These are phyloP conservation scores for Aspergillus sp. DNA, from an alignment of 2,329 filamentous ascomycete genomes.

Conservation along the genomic window DNA sequence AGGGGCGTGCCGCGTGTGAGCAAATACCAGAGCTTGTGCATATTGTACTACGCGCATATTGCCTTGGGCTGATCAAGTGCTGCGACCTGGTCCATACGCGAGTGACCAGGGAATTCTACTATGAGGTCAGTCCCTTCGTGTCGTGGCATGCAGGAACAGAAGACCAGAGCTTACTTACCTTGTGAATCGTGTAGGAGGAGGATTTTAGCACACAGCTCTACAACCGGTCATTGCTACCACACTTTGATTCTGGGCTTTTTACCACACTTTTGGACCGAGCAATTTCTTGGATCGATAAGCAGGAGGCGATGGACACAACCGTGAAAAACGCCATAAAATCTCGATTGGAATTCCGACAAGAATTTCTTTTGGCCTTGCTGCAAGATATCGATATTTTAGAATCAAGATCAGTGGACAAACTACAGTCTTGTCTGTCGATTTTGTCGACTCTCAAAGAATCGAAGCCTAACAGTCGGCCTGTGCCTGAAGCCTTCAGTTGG, in stretches of 20 bases:
- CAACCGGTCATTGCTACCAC: conserved; percentile 71
- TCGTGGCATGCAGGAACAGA: not conserved
- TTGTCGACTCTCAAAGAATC: conserved; percentile 61
- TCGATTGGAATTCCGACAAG: conserved; percentile 66
- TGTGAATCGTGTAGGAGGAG: conserved; percentile 66
- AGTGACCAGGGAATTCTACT: conserved; percentile 82
- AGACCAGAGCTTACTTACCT: not conserved
- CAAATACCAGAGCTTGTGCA: conserved; percentile 52
- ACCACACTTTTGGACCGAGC: conserved; percentile 56
- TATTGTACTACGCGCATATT: conserved; percentile 77
- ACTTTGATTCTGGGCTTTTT: conserved; percentile 60
- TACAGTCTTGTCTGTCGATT: conserved; percentile 36
- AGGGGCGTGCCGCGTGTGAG: conserved; percentile 21
- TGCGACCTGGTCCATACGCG: conserved; percentile 76
- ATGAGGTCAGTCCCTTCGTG: conserved; percentile 62
- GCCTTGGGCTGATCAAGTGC: conserved; percentile 77
- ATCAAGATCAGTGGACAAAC: conserved; percentile 29
- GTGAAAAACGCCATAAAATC: conserved; percentile 58
- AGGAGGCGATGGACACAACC: conserved; percentile 34
- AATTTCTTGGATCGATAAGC: conserved; percentile 49
- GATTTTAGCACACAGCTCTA: conserved; percentile 95
- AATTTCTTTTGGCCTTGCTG: conserved; percentile 44
- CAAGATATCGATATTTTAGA: conserved; percentile 33
- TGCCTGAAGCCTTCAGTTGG: conserved; percentile 79
- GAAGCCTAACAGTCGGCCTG: conserved; percentile 61